A percentile compares a stretch with the other conserved stretches of the same genome.
Evolutionary conservation across 257 asterid genomes (phyloP).

Genomic region (Nicotiana attenuata): DNA sequence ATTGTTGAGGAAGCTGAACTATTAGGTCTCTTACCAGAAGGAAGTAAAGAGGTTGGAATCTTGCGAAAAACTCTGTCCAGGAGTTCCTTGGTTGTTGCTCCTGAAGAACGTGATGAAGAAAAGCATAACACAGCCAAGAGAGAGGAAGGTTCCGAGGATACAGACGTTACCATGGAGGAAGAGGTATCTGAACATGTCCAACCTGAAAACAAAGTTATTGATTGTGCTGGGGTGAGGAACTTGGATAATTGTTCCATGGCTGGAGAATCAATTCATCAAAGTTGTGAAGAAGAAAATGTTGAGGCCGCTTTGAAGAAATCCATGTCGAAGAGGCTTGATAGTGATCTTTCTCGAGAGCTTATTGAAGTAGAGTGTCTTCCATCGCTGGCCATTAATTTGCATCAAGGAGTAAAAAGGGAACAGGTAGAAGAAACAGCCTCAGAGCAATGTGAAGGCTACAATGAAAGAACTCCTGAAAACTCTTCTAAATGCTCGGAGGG

Average conservation of each 20-base stretch:
- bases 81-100: conserved; percentile 10
- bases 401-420: conserved; percentile 20
- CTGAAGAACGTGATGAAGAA: conserved; percentile 22
- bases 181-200: conserved; percentile 34
- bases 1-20: conserved; percentile 50
- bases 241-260: background rate
- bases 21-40: conserved; percentile 12
- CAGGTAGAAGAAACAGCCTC: conserved; percentile 20
- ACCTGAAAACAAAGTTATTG: conserved; percentile 20
- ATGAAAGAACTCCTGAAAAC: conserved; percentile 30
- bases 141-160: conserved; percentile 35
- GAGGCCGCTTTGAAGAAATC: conserved; percentile 8
- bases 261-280: conserved; percentile 6
- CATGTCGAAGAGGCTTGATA: conserved; percentile 7
- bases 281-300: conserved; percentile 1
- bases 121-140: conserved; percentile 18
- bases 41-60: conserved; percentile 10
- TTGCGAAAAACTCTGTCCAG: background rate
- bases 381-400: conserved; percentile 13
- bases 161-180: conserved; percentile 75
- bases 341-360: conserved; percentile 21
- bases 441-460: conserved; percentile 21
- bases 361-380: conserved; percentile 18
- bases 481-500: conserved; percentile 32
- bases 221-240: conserved; percentile 6